Base-by-base conservation (phyloP, 176 grass and related monocot species). In the Carex cristatella region DNA sequence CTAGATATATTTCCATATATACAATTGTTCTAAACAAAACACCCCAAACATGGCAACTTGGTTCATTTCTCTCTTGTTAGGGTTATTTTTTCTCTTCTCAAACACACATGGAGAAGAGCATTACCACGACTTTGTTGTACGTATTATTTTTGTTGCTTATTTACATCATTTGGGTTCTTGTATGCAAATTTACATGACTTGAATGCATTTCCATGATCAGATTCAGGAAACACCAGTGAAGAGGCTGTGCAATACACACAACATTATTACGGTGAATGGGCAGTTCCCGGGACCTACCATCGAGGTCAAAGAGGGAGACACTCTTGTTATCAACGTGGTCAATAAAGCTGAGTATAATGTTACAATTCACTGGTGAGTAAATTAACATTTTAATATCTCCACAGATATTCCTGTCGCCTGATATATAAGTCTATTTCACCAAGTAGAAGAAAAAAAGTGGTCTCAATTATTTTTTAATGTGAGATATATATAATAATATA, bases 291-390 rank as follows among this genome's bases (percentile, higher is more conserved):
- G 94, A 38, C 94, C 94, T 79, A 97, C 90, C 56, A 76, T 97
- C 42, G 91, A 97, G 91, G 94, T 89, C 5, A 79, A 82, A 65
- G 88, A 97, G n/a, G 94, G 94, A n/a, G 94, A 97, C 65, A 97
- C 91, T 6, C 87, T 94, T 3, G 86, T 87, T 13, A 19, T 97
- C 79, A 92, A 92, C 8, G 91, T 92, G 35, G 65, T 92, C 15
- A 97, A 97, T 81, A 65, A 55, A 28, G 94, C 89, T 46, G 69
- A 78, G 80, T 94, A 97, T 87, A 86, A 90, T 30, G 86, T 94
- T 79, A 92, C 94, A 1, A 81, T 97, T 75, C 94, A 94, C 46
- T 94, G 94, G 92, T 94, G 80, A 42, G 42, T 79, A 33, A 55
- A 19, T 0, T 23, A 64, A 49, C 8, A 35, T 65, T 5, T 40